phyloP scores from a whole-genome alignment of 169 alveolate species.

The Neospora caninum region DNA sequence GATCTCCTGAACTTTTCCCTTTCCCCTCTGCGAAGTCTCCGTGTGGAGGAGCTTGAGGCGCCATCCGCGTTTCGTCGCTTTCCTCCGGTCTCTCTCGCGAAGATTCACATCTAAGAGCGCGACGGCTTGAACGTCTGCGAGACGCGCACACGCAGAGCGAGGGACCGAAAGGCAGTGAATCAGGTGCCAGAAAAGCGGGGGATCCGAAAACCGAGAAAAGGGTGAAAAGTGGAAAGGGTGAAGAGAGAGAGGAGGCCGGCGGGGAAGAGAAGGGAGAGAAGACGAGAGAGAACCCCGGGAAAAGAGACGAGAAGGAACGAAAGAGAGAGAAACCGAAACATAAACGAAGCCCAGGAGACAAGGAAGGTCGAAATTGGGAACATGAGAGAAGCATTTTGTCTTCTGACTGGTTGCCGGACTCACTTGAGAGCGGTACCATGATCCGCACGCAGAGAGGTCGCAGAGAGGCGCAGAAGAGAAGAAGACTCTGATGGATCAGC shows the following conservation, averaged over 20 bases:
- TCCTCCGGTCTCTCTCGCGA: background rate
- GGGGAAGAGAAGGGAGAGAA: background rate
- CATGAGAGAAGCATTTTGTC: no score
- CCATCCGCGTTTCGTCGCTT: slow-evolving; percentile 36
- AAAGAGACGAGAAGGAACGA: background rate
- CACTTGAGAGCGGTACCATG: slow-evolving; percentile 45
- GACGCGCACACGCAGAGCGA: background rate
- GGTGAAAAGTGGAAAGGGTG: background rate
- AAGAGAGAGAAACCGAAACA: background rate
- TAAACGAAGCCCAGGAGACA: background rate
- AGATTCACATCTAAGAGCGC: background rate
- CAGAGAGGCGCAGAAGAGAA: slow-evolving; percentile 57
- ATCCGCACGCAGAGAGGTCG: slow-evolving; percentile 55
- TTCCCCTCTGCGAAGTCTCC: background rate
- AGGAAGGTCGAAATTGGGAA: background rate
- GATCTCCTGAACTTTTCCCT: background rate
- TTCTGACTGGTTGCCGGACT: background rate
- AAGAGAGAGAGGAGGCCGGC: background rate
- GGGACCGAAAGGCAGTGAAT: no score
- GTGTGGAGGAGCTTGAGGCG: background rate
- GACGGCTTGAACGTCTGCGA: background rate
- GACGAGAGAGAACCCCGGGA: background rate
- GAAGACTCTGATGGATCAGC: slow-evolving; percentile 53
- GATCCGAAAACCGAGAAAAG: no score
- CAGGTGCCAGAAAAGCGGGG: no score